Evolutionary conservation across 495 filamentous ascomycete species (phyloP), one percentile per base, ranked within the genome.

Genomic region (Neohortaea acidophila): DNA sequence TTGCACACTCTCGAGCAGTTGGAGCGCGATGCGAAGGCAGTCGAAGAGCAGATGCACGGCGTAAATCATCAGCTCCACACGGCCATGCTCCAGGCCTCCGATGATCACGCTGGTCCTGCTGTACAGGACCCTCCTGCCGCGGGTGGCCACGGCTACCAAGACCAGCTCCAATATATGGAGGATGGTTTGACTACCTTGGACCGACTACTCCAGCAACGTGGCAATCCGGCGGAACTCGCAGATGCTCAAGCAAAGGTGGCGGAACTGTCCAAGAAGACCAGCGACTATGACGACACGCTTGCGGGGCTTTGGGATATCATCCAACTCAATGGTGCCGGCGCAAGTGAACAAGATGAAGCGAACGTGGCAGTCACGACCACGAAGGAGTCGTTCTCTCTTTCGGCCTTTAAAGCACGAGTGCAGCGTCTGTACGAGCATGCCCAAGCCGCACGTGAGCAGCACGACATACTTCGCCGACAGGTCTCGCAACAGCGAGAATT

Each of bases 401-500:
- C 63, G 24, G 69, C 65, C 1, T 84, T 87, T 59, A 78, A 75
- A 8, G 56, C 72, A 12, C 91, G 79, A 54, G 70, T 97, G 1
- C 79, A 83, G 51, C 72, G 71, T 50, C 61, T 96, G 5, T 81
- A 79, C 47, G 64, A 59, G 19, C 71, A 70, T 38, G 67, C 70
- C 11, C 69, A 69, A 6, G 59, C 43, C n/a, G 59, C 92, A 17
- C 69, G 79, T 25, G 83, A 93, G 44, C 83, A 93, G 46, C 85
- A 92, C 56, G 69, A 69, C 33, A 85, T 85, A 13, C 59, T 93
- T 17, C 77, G 80, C 43, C 75, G 82, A 2, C 84, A 94, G 48
- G 83, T 93, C 48, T 84, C 91, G 59, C 83, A 92, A 54, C 85
- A 94, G 58, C 77, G 84, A 27, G 83, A 89, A 50, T 68, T 92